These are phyloP conservation scores for Debaryomyces nepalensis DNA, from an alignment of 1,139 yeast species.

Conservation along the genomic window DNA sequence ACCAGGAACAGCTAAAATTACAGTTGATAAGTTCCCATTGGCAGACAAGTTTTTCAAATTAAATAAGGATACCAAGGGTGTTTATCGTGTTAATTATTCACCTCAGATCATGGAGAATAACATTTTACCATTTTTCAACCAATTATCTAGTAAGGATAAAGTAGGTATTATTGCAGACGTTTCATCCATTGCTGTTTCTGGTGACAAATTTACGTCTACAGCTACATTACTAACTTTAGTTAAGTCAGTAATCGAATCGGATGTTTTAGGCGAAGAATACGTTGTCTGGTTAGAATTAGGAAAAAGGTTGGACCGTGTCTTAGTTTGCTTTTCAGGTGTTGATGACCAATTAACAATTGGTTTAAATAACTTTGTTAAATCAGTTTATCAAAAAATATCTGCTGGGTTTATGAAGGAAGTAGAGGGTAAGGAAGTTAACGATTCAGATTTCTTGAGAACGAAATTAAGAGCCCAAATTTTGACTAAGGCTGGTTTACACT, in stretches of 20 bases:
- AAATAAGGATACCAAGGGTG: constrained; percentile 66
- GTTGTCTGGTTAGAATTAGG: constrained; percentile 71
- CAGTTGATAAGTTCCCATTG: constrained; percentile 30
- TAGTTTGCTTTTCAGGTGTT: constrained; percentile 53
- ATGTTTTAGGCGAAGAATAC: constrained; percentile 53
- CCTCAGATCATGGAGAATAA: constrained; percentile 47
- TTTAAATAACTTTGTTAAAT: constrained; percentile 45
- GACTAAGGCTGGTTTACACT: constrained; percentile 54
- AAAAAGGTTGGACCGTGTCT: constrained; percentile 45
- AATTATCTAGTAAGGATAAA: constrained; percentile 60
- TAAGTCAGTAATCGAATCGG: constrained; percentile 41
- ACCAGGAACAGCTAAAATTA: constrained; percentile 26
- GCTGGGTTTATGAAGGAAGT: constrained; percentile 36
- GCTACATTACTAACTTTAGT: constrained; percentile 50
- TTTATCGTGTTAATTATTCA: constrained; percentile 70
- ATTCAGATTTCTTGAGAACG: constrained; percentile 47
- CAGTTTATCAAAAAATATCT: constrained; percentile 47
- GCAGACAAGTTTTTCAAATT: constrained; percentile 52
- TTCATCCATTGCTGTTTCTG: constrained; percentile 63
- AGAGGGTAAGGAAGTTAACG: constrained; percentile 37
- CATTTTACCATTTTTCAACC: constrained; percentile 48
- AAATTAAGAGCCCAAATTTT: constrained; percentile 59
- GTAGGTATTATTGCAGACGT: constrained; percentile 72
- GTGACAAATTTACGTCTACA: constrained; percentile 53
- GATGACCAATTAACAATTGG: constrained; percentile 38